Conservation (phyloP, 305 asterid species). For the Fraxinus sp. region DNA sequence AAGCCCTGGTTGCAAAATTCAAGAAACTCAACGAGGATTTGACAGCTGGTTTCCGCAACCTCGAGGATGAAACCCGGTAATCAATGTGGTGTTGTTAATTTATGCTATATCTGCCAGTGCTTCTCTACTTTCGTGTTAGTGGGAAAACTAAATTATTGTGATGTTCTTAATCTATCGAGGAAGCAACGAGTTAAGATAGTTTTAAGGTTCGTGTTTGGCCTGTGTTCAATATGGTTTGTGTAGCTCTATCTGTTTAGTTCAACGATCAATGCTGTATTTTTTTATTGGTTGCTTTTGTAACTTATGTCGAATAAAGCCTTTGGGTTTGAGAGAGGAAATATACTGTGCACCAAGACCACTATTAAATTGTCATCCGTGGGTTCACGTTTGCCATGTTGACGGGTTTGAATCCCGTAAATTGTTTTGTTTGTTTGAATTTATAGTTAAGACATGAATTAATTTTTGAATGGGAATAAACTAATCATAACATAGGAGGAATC, state of each 20-base stretch:
- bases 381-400: background rate
- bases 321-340: background rate
- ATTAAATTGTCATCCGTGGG: background rate
- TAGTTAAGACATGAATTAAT: background rate
- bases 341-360: background rate
- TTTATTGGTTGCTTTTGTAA: background rate
- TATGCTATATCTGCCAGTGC: constrained; percentile 11
- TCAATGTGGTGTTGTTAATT: background rate
- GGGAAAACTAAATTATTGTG: constrained; percentile 16
- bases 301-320: background rate
- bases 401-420: background rate
- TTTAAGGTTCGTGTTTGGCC: constrained; percentile 33
- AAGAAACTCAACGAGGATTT: constrained; percentile 84
- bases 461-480: too few relatives aligned
- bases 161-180: constrained; percentile 17
- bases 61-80: constrained; percentile 91
- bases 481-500: too few relatives aligned
- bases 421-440: background rate
- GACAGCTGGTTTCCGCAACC: constrained; percentile 93
- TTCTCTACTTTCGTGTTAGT: constrained; percentile 9
- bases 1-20: constrained; percentile 60
- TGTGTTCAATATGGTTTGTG: constrained; percentile 30
- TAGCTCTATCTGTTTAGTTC: constrained; percentile 37
- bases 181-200: constrained; percentile 21
- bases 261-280: background rate